Base-by-base conservation (phyloP, 148 eudicot genomes). In the Vaccinium vitisidaea region DNA sequence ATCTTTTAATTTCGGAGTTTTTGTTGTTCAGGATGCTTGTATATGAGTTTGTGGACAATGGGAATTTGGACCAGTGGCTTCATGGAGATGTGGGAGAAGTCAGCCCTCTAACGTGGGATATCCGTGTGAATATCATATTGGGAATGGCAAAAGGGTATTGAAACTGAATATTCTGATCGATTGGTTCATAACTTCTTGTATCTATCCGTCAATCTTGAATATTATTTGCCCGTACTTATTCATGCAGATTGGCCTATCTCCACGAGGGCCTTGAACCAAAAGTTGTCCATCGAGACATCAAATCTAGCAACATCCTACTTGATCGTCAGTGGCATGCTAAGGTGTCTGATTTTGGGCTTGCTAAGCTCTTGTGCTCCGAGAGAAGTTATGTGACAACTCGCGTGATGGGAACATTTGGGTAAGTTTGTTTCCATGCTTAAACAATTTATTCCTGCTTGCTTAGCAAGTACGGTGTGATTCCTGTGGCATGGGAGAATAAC, bases 331-430 rank as follows among this genome's bases (percentile, higher is more conserved):
- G 98, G 98, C 80, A 94, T 83, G 84, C 95, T 59, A 95, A 94
- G 86, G 91, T 95, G 77, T 95, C 98, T 7, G 98, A 95, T 88
- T 95, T 95, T 36, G 98, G 98, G 67, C 98, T 95, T 84, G 98
- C 98, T 73, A 95, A 95, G 90, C 91, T 95, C 84, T 89, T 95
- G 67, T 84, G 92, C 86, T 90, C 98, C 8, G 98, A 95, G 86
- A 92, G 70, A 36, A 92, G 94, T 79, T 94, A 95, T 49, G 98
- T 95, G 75, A 94, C 98, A 27, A 95, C 98, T 73, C 95, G 98
- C 32, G 98, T 95, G 73, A 95, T 95, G 98, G 98, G 98, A 80
- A 95, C 98, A 48, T 95, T 95, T 79, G 98, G 98, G 98, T 95
- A 75, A 89, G 73, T 80, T 91, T 88, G 52, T 69, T 63, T n/a